phyloP scores from a whole-genome alignment of 768 basidiomycete genomes.

The Tricholoma furcatifolium region DNA sequence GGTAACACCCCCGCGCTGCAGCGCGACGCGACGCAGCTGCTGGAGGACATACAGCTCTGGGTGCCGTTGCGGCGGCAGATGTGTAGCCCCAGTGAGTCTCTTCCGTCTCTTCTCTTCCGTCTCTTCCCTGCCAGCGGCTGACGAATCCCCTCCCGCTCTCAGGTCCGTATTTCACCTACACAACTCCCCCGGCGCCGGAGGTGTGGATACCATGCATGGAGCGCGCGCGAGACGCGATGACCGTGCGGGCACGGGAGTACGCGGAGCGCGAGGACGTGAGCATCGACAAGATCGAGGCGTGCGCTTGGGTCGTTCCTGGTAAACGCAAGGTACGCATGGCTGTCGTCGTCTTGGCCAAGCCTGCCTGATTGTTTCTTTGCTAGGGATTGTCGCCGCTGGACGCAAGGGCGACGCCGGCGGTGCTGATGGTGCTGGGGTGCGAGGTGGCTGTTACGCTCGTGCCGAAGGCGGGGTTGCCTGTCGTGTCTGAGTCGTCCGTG shows the following conservation, averaged over 20 bases:
- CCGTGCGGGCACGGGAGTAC: constrained; percentile 29
- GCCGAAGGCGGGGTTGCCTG: constrained; percentile 20
- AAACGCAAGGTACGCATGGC: constrained; percentile 15
- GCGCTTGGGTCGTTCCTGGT: constrained; percentile 39
- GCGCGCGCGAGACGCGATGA: constrained; percentile 28
- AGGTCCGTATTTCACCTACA: constrained; percentile 13
- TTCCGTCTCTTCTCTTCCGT: not conserved
- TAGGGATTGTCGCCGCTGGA: constrained; percentile 24
- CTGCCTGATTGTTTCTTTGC: not conserved
- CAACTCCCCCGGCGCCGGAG: not conserved
- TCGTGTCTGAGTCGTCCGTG: not conserved
- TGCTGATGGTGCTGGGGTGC: constrained; percentile 37
- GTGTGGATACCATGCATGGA: constrained; percentile 13
- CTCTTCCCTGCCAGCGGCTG: not conserved
- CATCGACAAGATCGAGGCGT: constrained; percentile 32
- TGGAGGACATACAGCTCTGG: constrained; percentile 37
- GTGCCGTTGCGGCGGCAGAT: constrained; percentile 28
- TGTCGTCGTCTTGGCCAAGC: not conserved
- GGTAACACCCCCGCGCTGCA: constrained; percentile 44
- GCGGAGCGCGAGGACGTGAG: constrained; percentile 28
- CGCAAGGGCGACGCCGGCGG: constrained; percentile 25
- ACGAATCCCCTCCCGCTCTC: not conserved
- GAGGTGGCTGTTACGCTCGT: constrained; percentile 32
- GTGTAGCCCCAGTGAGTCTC: constrained; percentile 25
- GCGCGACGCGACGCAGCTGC: constrained; percentile 31